phyloP scores from a whole-genome alignment of 345 rosid genomes.

The Brassica carinata region DNA sequence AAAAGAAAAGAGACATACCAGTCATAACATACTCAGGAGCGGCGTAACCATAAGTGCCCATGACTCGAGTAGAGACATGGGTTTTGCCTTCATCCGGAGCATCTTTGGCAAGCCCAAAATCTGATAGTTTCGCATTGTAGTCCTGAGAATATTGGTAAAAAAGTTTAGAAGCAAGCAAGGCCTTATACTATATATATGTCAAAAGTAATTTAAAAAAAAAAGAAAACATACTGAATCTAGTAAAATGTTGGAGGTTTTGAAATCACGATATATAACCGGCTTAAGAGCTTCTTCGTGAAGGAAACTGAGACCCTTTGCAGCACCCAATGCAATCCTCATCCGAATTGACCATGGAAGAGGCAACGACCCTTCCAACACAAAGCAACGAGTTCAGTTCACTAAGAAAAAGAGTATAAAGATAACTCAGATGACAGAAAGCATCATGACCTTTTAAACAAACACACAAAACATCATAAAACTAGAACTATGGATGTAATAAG shows the following conservation, averaged over 20 bases:
- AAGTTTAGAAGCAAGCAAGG: not conserved
- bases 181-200: too few species aligned
- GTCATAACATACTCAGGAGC: slow-evolving; percentile 94
- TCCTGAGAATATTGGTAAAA: slow-evolving; percentile 50
- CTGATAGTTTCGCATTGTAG: slow-evolving; percentile 87
- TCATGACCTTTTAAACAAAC: not conserved
- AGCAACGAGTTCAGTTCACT: not conserved
- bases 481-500: not conserved
- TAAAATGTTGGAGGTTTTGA: slow-evolving; percentile 92
- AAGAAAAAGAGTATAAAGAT: not conserved
- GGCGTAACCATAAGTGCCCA: slow-evolving; percentile 93
- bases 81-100: slow-evolving; percentile 88
- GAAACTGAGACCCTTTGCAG: slow-evolving; percentile 96
- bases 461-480: not conserved
- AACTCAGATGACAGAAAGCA: slow-evolving; percentile 9
- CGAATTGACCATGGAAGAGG: slow-evolving; percentile 98
- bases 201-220: too few species aligned
- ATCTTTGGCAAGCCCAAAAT: slow-evolving; percentile 87
- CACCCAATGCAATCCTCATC: slow-evolving; percentile 94
- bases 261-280: slow-evolving; percentile 95
- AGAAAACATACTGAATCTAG: slow-evolving; percentile 71
- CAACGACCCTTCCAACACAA: slow-evolving; percentile 61
- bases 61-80: slow-evolving; percentile 83
- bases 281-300: slow-evolving; percentile 97
- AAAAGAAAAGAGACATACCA: slow-evolving; percentile 44